Conservation (phyloP, 495 filamentous ascomycete genomes). For the Arthonia radiata region DNA sequence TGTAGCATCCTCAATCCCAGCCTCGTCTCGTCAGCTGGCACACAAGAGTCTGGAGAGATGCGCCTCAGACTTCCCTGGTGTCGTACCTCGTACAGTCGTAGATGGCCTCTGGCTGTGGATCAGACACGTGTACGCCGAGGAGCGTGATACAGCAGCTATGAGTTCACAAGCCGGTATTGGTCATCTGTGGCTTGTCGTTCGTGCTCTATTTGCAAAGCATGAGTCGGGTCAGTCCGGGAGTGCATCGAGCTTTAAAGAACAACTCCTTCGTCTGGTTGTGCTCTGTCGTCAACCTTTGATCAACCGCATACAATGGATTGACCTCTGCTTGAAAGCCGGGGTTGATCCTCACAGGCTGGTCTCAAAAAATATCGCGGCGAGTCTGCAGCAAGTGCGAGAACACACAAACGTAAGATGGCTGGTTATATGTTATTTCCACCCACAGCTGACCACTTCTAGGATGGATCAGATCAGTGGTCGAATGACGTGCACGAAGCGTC, state of each 20-base stretch:
- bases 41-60: slow-evolving; percentile 28
- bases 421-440: background rate
- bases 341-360: slow-evolving; percentile 65
- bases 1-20: slow-evolving; percentile 29
- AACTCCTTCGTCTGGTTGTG: slow-evolving; percentile 51
- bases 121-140: slow-evolving; percentile 30
- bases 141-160: slow-evolving; percentile 53
- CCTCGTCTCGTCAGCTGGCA: slow-evolving; percentile 32
- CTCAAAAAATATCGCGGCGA: slow-evolving; percentile 20
- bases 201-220: slow-evolving; percentile 34
- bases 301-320: slow-evolving; percentile 65
- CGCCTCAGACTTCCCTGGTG: slow-evolving; percentile 26
- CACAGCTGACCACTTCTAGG: slow-evolving; percentile 15
- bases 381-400: slow-evolving; percentile 23
- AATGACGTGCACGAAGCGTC: slow-evolving; percentile 28
- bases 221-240: background rate
- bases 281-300: slow-evolving; percentile 57
- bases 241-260: slow-evolving; percentile 22
- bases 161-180: slow-evolving; percentile 38
- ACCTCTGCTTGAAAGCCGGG: slow-evolving; percentile 48
- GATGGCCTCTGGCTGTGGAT: slow-evolving; percentile 69
- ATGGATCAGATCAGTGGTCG: background rate
- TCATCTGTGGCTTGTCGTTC: slow-evolving; percentile 37
- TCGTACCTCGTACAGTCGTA: slow-evolving; percentile 33
- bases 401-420: slow-evolving; percentile 20